Percentiles rank a stretch among this genome's conserved stretches.
Conservation (phyloP, 2,329 filamentous ascomycete species). For the Fusarium sp. region DNA sequence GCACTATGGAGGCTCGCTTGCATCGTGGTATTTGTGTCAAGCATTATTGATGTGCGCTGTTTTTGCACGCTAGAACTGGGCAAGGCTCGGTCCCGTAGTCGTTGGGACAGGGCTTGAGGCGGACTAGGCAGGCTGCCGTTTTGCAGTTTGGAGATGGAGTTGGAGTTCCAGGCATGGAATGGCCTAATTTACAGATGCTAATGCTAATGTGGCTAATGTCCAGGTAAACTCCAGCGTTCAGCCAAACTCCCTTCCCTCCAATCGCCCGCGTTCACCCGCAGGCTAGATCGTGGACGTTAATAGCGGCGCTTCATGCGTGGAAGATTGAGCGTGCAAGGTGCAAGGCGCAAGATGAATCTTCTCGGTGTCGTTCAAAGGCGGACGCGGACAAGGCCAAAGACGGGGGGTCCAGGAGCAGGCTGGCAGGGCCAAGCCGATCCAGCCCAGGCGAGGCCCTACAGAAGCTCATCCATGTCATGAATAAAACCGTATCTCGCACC, state of each 20-base stretch:
- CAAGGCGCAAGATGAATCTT: constrained; percentile 25
- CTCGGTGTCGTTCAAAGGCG: constrained; percentile 27
- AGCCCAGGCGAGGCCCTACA: constrained; percentile 45
- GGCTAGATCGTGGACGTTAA: constrained; percentile 34
- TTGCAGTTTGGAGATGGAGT: constrained; percentile 8
- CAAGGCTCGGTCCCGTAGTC: constrained; percentile 18
- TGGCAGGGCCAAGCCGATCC: constrained; percentile 42
- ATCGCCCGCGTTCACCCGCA: constrained; percentile 47
- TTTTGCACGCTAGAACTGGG: constrained; percentile 25
- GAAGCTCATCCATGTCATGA: constrained; percentile 29
- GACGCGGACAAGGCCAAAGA: constrained; percentile 32
- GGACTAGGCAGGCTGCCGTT: constrained; percentile 36
- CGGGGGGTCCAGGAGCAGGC: constrained; percentile 8
- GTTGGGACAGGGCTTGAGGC: constrained; percentile 33
- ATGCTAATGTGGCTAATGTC: constrained; percentile 5
- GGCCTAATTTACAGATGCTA: constrained; percentile 6
- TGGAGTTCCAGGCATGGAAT: constrained; percentile 2
- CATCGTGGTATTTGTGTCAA: constrained; percentile 30
- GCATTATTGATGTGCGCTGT: constrained; percentile 16
- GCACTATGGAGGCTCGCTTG: not conserved
- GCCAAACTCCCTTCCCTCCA: constrained; percentile 17
- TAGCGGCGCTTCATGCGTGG: constrained; percentile 41
- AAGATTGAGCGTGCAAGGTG: constrained; percentile 12
- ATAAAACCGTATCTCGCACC: constrained; percentile 35
- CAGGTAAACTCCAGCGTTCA: constrained; percentile 22